Evolutionary conservation across 345 rosid genomes (phyloP), one percentile per base, ranked within the genome.

Genomic region (Bretschneidera sinensis): DNA sequence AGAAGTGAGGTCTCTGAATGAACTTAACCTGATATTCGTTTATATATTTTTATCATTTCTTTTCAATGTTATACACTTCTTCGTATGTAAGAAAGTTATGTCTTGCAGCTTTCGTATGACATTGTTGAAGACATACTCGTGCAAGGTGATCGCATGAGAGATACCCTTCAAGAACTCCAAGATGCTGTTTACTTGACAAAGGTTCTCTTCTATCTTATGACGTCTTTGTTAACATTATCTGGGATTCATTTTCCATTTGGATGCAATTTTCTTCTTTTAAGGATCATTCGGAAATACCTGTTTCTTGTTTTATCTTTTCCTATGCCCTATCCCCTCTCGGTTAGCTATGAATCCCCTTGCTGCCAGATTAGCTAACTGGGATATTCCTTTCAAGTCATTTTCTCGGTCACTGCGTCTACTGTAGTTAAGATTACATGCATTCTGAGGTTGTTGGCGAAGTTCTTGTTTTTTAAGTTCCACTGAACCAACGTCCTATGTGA

Each of bases 141-240:
- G 43, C 91, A 87, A 76, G 87, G 96, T 21, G 89, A 89, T 55
- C 81, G 54, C 24, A 76, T 89, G 25, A 79, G 71, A 64, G 86
- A 80, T 50, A 82, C 96, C 21, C 88, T 92, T 70, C 82, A 82
- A 75, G 91, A 87, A 69, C 97, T 92, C 63, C 97, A 92, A 74
- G 88, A 87, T 78, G 97, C 91, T 63, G 97, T 87, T 74, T 73
- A 74, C 51, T 73, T 87, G 75, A 92, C 97, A 61, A 89, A 89
- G 97, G 98, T 75, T 67, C 24, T 57, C 18, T 22, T 6, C 24
- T 53, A 47, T 54, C 21, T 24, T 60, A 54, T 48, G 57, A 49
- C 48, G 17, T 49, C 21, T 11, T 49, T 21, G 10, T 11, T 18
- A 5, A 17, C 16, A 14, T 39, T 4, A 39, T 39, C 45, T 39